A percentile compares a stretch with the other conserved stretches of the same genome.
Conservation (phyloP, 2,329 filamentous ascomycete genomes). For the Fusarium anthophilum region DNA sequence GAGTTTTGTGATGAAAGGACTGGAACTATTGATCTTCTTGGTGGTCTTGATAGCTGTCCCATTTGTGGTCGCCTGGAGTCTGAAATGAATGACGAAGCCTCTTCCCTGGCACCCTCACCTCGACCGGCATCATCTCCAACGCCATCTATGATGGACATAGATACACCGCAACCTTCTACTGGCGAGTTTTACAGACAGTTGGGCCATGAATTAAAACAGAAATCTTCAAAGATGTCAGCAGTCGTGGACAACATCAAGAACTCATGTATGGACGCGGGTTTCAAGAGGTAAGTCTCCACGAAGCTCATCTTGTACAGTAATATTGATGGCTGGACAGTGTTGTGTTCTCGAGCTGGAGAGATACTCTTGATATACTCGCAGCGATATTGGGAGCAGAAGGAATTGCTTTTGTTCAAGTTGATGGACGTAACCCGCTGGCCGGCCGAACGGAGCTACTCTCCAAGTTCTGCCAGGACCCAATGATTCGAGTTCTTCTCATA, state of each 20-base stretch:
- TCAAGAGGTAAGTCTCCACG: neutral
- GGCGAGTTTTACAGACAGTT: accelerated
- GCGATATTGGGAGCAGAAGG: accelerated
- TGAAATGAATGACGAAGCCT: accelerated
- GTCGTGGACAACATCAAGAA: neutral
- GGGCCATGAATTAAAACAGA: accelerated
- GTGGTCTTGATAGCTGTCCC: neutral
- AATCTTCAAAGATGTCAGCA: slow-evolving; percentile 3
- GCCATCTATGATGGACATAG: accelerated
- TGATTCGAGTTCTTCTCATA: neutral
- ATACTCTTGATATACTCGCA: neutral
- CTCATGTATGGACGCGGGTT: accelerated
- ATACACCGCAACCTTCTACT: accelerated
- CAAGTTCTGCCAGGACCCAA: neutral
- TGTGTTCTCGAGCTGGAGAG: neutral
- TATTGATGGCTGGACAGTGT: neutral
- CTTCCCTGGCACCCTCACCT: neutral
- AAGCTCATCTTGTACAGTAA: accelerated
- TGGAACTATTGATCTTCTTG: accelerated
- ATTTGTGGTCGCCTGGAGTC: accelerated
- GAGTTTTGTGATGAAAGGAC: neutral
- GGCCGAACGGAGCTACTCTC: neutral
- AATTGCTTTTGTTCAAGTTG: neutral
- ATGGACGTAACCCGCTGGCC: neutral
- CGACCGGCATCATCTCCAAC: neutral